These are phyloP conservation scores for Alternaria novae-zelandiae DNA, from an alignment of 2,329 filamentous ascomycete genomes.

Conservation along the genomic window DNA sequence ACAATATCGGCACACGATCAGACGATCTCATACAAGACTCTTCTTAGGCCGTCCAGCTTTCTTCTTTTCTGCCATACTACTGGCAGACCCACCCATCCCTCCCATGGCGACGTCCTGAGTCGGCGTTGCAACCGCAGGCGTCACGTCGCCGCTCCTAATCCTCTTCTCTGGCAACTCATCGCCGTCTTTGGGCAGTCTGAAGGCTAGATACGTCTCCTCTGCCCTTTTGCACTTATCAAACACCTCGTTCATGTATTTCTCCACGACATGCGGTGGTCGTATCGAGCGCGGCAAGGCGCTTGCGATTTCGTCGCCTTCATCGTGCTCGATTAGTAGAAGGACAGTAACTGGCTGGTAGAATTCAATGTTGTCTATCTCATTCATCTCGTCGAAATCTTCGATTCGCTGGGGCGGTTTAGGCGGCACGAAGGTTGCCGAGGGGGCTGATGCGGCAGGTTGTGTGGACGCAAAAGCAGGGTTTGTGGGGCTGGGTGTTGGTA, in stretches of 20 bases:
- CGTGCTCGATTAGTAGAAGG: conserved; percentile 60
- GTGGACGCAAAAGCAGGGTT: conserved; percentile 20
- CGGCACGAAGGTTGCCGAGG: conserved; percentile 26
- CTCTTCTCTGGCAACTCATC: conserved; percentile 30
- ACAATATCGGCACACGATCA: neutral
- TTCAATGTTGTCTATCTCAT: conserved; percentile 51
- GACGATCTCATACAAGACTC: conserved; percentile 21
- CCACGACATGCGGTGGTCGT: conserved; percentile 50
- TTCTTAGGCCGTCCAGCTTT: conserved; percentile 34
- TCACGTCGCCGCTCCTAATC: conserved; percentile 27
- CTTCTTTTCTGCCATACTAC: conserved; percentile 25
- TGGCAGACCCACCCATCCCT: conserved; percentile 5
- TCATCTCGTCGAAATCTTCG: conserved; percentile 51
- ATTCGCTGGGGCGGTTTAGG: conserved; percentile 42
- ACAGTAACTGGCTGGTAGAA: conserved; percentile 76
- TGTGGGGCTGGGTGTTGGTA: neutral
- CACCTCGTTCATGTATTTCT: conserved; percentile 49
- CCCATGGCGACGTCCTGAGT: conserved; percentile 24
- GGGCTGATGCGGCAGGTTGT: conserved; percentile 17
- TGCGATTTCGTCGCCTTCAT: conserved; percentile 56
- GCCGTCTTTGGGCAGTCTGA: conserved; percentile 58
- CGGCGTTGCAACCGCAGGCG: conserved; percentile 26
- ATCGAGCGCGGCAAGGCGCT: conserved; percentile 61
- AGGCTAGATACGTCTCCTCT: conserved; percentile 61
- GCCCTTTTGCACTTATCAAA: conserved; percentile 64